Evolutionary conservation across 257 asterid species (phyloP).

Genomic region (Mentha longifolia): DNA sequence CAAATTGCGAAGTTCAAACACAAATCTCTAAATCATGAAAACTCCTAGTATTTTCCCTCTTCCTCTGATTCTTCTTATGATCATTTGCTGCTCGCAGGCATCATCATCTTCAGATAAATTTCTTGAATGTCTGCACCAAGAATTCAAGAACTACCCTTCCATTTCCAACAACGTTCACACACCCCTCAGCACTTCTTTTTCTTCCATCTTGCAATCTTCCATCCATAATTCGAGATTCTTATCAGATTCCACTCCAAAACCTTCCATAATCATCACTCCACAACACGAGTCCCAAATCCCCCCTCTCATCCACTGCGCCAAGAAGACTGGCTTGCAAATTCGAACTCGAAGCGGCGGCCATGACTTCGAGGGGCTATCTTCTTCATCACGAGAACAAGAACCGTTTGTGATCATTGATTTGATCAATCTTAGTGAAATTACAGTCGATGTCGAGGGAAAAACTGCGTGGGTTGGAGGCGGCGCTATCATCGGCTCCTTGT

Average conservation of each 20-base stretch:
- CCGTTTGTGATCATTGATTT: conserved; percentile 8
- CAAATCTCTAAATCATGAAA: conserved; percentile 2
- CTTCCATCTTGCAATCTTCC: conserved; percentile 2
- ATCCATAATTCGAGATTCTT: conserved; percentile 16
- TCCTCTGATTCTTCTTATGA: neutral
- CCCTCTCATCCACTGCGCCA: neutral
- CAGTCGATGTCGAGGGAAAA: too few species aligned
- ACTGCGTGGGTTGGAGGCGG: too few species aligned
- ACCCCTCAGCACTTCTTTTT: conserved; percentile 1
- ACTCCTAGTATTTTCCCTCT: neutral
- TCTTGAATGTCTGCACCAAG: neutral
- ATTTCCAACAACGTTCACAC: conserved; percentile 10
- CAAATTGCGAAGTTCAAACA: too few species aligned
- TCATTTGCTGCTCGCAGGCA: neutral
- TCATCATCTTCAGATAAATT: neutral
- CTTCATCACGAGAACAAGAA: neutral
- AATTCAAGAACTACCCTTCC: conserved; percentile 12
- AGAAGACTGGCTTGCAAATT: neutral
- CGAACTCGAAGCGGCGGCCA: conserved; percentile 26
- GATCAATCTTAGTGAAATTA: neutral
- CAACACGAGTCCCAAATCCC: conserved; percentile 15
- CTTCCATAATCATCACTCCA: conserved; percentile 15
- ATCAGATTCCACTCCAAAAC: neutral
- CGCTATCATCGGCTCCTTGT: too few species aligned
- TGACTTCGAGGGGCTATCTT: conserved; percentile 10